Evolutionary conservation across 129 eudicot species (phyloP).

Genomic region (Chrysanthemum makinoi): DNA sequence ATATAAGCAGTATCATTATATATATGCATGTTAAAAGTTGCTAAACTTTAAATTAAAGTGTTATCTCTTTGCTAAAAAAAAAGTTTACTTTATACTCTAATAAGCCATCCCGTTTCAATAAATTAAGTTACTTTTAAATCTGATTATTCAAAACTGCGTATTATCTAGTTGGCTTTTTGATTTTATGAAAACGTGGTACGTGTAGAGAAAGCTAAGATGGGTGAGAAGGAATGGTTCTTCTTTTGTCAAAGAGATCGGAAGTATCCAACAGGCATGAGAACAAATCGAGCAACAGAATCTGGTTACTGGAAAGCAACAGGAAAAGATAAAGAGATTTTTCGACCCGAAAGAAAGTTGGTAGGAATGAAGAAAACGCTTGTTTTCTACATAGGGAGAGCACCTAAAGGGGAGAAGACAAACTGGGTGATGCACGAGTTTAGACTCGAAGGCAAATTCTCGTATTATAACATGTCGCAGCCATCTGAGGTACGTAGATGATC

Average conservation of each 20-base stretch:
- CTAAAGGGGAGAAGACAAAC: constrained; percentile 46
- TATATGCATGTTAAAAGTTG: too few relatives aligned
- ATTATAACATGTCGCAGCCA: constrained; percentile 30
- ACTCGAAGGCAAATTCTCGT: constrained; percentile 40
- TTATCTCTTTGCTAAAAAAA: too few relatives aligned
- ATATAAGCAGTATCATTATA: too few relatives aligned
- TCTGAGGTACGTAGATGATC: constrained; percentile 3
- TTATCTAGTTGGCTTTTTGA: neutral
- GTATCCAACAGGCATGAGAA: constrained; percentile 50
- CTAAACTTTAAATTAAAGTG: too few relatives aligned
- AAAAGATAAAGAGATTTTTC: constrained; percentile 42
- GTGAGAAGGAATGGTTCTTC: constrained; percentile 55
- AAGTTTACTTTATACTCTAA: too few relatives aligned
- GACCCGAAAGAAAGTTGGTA: constrained; percentile 16
- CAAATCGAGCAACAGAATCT: constrained; percentile 48
- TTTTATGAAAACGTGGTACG: too few relatives aligned
- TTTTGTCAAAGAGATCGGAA: constrained; percentile 47
- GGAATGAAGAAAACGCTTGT: constrained; percentile 56
- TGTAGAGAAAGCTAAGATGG: constrained; percentile 51
- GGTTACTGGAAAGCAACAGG: constrained; percentile 60
- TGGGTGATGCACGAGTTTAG: constrained; percentile 60
- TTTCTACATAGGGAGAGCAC: constrained; percentile 50
- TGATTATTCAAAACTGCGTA: neutral
- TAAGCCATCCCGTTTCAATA: too few relatives aligned
- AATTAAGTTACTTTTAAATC: too few relatives aligned